Conservation (phyloP, 257 asterid genomes). For the Thymus quinquecostatus region DNA sequence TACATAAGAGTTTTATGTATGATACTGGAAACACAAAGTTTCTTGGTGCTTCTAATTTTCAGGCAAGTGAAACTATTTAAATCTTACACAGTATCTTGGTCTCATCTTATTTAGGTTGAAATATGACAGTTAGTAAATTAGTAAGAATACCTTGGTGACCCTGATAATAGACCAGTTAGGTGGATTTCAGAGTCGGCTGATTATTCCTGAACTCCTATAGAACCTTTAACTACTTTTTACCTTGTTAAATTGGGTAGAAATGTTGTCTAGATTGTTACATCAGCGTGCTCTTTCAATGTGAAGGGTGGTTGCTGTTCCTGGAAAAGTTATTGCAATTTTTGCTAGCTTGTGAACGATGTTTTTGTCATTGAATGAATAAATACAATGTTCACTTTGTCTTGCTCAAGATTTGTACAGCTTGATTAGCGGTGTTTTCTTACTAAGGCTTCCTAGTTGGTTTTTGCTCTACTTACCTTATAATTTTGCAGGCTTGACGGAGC, state of each 20-base stretch:
- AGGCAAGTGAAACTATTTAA: conserved; percentile 52
- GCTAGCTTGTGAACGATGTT: background rate
- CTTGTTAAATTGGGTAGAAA: background rate
- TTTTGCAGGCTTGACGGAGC: background rate
- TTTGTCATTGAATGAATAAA: background rate
- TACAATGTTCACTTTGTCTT: too few species aligned
- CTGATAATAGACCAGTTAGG: background rate
- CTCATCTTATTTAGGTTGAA: background rate
- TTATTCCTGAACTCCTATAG: background rate
- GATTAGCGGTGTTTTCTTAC: background rate
- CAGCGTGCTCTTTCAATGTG: background rate
- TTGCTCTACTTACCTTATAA: background rate
- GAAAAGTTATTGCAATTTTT: background rate
- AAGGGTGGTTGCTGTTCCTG: too few species aligned
- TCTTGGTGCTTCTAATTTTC: conserved; percentile 72
- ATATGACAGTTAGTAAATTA: background rate
- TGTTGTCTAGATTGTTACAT: background rate
- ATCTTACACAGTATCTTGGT: conserved; percentile 2
- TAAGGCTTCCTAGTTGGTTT: background rate
- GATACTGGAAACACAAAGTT: conserved; percentile 72
- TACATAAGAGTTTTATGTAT: conserved; percentile 81
- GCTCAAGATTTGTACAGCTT: background rate
- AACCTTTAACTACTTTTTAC: background rate
- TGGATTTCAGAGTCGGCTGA: background rate
- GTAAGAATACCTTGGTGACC: background rate